These are phyloP conservation scores for Salvia splendens DNA, from an alignment of 257 asterid genomes.

Conservation along the genomic window DNA sequence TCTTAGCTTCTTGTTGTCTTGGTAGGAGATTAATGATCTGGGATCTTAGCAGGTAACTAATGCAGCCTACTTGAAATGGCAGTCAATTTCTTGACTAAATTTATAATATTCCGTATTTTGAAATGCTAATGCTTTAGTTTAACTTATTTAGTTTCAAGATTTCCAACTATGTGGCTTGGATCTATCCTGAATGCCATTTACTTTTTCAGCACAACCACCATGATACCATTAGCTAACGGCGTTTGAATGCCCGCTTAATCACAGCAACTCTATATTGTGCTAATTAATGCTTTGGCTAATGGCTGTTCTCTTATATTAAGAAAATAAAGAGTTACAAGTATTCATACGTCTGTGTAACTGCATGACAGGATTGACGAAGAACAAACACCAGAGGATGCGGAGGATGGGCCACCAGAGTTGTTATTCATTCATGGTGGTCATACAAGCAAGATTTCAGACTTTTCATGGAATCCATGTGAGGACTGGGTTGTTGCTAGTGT, in stretches of 20 bases:
- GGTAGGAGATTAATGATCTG: conserved; percentile 97
- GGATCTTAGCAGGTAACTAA: conserved; percentile 93
- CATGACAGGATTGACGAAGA: conserved; percentile 74
- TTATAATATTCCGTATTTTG: neutral
- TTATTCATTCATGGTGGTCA: conserved; percentile 95
- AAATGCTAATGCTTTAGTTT: neutral
- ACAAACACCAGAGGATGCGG: conserved; percentile 83
- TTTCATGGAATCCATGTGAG: conserved; percentile 96
- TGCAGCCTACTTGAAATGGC: conserved; percentile 8
- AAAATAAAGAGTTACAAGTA: neutral
- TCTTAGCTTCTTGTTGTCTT: conserved; percentile 93
- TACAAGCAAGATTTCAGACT: conserved; percentile 89
- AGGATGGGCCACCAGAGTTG: conserved; percentile 95
- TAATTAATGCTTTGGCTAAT: too few species aligned
- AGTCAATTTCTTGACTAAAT: neutral
- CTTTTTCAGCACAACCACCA: too few species aligned
- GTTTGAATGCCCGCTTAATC: too few species aligned
- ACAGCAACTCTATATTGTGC: too few species aligned
- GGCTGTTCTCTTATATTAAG: too few species aligned
- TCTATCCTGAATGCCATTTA: too few species aligned
- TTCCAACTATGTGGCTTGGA: too few species aligned
- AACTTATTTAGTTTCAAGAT: too few species aligned
- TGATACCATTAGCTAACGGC: too few species aligned
- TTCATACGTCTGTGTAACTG: neutral
- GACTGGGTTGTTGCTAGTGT: conserved; percentile 98